These are phyloP conservation scores for Tulasnella sp. DNA, from an alignment of 768 basidiomycete species.

Conservation along the genomic window DNA sequence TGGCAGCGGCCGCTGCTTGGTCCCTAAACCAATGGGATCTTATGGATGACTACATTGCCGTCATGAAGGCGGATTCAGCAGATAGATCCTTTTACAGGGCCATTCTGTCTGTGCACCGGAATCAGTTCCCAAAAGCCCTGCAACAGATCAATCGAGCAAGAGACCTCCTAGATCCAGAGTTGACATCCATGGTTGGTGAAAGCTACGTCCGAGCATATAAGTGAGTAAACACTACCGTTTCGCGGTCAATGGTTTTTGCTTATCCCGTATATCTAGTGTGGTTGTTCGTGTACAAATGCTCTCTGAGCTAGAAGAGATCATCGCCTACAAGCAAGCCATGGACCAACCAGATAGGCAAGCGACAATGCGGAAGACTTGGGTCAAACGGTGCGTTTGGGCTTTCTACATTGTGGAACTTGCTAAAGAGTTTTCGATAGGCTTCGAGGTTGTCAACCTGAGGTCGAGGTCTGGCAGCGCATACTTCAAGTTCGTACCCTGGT, in stretches of 20 bases:
- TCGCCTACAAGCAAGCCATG: constrained; percentile 83
- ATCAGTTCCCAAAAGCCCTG: constrained; percentile 85
- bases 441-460: constrained; percentile 93
- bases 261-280: constrained; percentile 38
- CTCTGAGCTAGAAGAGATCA: constrained; percentile 95
- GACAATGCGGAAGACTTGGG: constrained; percentile 90
- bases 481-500: constrained; percentile 92
- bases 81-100: constrained; percentile 95
- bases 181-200: constrained; percentile 85
- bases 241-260: constrained; percentile 2
- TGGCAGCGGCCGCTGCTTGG: constrained; percentile 97
- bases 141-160: constrained; percentile 85
- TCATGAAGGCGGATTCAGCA: constrained; percentile 85
- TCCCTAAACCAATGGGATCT: constrained; percentile 92
- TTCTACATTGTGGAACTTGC: no score
- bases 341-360: constrained; percentile 90
- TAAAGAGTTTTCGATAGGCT: constrained; percentile 40
- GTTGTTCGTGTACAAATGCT: constrained; percentile 98
- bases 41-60: constrained; percentile 93
- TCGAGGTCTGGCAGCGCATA: constrained; percentile 97
- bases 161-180: constrained; percentile 79
- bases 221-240: no score
- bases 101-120: constrained; percentile 89
- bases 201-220: constrained; percentile 96
- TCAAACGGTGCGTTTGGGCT: constrained; percentile 72